Percentiles rank a stretch among this genome's conserved stretches.
phyloP scores from a whole-genome alignment of 1,284 basidiomycete species.

The Farysia itapuensis region DNA sequence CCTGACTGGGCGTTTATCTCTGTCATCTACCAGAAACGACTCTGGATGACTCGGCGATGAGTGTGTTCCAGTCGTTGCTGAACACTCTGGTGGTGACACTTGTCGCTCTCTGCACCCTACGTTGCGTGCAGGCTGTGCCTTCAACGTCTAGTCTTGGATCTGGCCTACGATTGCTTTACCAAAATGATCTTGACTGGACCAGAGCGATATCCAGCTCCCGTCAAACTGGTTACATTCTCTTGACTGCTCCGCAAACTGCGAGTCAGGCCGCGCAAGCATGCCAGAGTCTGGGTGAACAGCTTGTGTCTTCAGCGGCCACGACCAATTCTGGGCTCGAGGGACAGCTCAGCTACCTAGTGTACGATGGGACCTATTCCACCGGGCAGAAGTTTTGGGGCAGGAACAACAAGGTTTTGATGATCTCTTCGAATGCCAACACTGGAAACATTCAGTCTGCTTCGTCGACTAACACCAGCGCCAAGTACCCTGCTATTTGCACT shows the following conservation, averaged over 20 bases:
- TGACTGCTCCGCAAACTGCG: slow-evolving; percentile 9
- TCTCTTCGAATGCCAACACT: not conserved
- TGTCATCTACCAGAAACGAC: no score
- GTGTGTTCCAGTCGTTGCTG: no score
- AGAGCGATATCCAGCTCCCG: slow-evolving; percentile 13
- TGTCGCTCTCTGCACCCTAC: no score
- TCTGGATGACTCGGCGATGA: no score
- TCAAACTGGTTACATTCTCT: slow-evolving; percentile 36
- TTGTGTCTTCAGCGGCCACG: slow-evolving; percentile 8
- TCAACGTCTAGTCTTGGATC: not conserved
- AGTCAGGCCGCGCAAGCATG: slow-evolving; percentile 27
- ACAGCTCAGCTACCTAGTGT: slow-evolving; percentile 19
- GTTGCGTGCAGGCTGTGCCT: no score
- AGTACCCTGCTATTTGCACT: slow-evolving; percentile 19
- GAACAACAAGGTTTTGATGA: slow-evolving; percentile 3
- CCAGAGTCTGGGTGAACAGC: slow-evolving; percentile 18
- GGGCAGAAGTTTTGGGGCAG: slow-evolving; percentile 18
- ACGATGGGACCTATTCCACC: slow-evolving; percentile 6
- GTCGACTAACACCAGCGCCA: slow-evolving; percentile 1
- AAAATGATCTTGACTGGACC: slow-evolving; percentile 45
- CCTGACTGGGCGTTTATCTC: no score
- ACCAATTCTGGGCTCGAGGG: slow-evolving; percentile 17
- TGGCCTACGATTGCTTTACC: slow-evolving; percentile 35
- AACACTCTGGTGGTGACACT: no score
- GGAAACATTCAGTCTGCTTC: not conserved